These are phyloP conservation scores for Fraxinus excelsior DNA, from an alignment of 257 asterid species.

Conservation along the genomic window DNA sequence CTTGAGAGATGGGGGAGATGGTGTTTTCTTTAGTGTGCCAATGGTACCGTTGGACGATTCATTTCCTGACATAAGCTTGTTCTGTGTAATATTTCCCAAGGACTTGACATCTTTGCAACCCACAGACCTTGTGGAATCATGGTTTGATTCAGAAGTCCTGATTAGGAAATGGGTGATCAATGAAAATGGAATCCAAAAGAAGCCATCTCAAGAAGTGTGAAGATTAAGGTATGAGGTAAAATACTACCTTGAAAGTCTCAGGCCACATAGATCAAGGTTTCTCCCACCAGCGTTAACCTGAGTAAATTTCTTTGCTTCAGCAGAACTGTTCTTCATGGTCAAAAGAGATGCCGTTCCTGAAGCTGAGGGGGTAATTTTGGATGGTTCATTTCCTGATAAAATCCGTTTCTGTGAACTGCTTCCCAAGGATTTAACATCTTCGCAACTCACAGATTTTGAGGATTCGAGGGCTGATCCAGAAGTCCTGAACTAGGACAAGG, in stretches of 20 bases:
- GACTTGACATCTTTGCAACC: constrained; percentile 40
- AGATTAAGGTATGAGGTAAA: constrained; percentile 17
- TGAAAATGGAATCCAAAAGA: constrained; percentile 8
- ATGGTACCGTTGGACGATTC: constrained; percentile 31
- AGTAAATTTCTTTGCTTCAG: constrained; percentile 32
- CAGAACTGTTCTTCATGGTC: constrained; percentile 33
- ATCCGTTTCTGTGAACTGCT: constrained; percentile 36
- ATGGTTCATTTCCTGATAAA: constrained; percentile 30
- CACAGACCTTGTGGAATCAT: constrained; percentile 39
- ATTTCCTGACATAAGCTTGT: constrained; percentile 31
- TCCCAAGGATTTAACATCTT: constrained; percentile 39
- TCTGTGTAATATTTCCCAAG: constrained; percentile 35
- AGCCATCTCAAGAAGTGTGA: constrained; percentile 19
- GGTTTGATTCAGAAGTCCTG: constrained; percentile 48
- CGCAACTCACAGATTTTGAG: constrained; percentile 36
- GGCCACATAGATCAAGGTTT: constrained; percentile 38
- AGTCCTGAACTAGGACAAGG: constrained; percentile 31
- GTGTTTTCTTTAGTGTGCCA: constrained; percentile 38
- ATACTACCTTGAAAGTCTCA: constrained; percentile 55
- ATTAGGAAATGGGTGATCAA: constrained; percentile 15
- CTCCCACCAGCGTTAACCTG: constrained; percentile 40
- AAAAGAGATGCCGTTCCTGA: constrained; percentile 30
- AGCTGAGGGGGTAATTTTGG: constrained; percentile 28
- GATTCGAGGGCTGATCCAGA: constrained; percentile 47
- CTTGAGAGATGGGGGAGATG: constrained; percentile 50